phyloP scores from a whole-genome alignment of 1,284 basidiomycete genomes.

The Ganoderma lingzhi region DNA sequence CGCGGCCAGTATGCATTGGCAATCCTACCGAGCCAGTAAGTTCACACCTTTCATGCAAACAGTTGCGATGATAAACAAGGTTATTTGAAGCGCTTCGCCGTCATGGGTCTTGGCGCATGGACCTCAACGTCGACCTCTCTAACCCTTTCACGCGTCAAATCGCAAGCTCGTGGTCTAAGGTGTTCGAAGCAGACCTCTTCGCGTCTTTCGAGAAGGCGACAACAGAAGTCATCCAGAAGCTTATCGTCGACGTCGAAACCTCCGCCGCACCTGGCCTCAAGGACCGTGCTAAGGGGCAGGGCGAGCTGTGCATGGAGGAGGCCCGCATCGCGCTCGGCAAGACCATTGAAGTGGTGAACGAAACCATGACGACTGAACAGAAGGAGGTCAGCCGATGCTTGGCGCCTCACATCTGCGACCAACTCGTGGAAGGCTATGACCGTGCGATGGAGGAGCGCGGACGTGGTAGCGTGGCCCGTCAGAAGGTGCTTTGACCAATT shows the following conservation, averaged over 20 bases:
- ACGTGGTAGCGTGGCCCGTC: slow-evolving; percentile 62
- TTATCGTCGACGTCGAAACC: slow-evolving; percentile 58
- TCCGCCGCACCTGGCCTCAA: slow-evolving; percentile 59
- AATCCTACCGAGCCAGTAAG: slow-evolving; percentile 62
- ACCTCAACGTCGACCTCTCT: slow-evolving; percentile 65
- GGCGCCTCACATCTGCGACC: slow-evolving; percentile 61
- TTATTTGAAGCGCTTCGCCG: slow-evolving; percentile 55
- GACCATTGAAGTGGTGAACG: slow-evolving; percentile 55
- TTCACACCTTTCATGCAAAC: slow-evolving; percentile 17
- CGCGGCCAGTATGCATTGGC: slow-evolving; percentile 65
- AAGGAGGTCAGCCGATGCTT: slow-evolving; percentile 67
- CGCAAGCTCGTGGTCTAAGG: slow-evolving; percentile 62
- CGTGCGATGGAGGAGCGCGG: slow-evolving; percentile 62
- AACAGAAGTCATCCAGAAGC: slow-evolving; percentile 47
- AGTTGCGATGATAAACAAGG: slow-evolving; percentile 3
- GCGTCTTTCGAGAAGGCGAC: slow-evolving; percentile 52
- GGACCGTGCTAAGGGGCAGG: slow-evolving; percentile 59
- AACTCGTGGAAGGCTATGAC: slow-evolving; percentile 59
- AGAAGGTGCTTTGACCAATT: slow-evolving; percentile 53
- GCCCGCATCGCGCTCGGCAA: slow-evolving; percentile 57
- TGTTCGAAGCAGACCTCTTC: slow-evolving; percentile 70
- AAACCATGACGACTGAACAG: slow-evolving; percentile 59
- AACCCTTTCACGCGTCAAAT: slow-evolving; percentile 67
- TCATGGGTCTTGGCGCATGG: slow-evolving; percentile 60
- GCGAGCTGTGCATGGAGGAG: slow-evolving; percentile 59